Percentiles rank a stretch among this genome's conserved stretches.
phyloP scores from a whole-genome alignment of 2,329 filamentous ascomycete genomes.

The Pseudopyricularia javanii region DNA sequence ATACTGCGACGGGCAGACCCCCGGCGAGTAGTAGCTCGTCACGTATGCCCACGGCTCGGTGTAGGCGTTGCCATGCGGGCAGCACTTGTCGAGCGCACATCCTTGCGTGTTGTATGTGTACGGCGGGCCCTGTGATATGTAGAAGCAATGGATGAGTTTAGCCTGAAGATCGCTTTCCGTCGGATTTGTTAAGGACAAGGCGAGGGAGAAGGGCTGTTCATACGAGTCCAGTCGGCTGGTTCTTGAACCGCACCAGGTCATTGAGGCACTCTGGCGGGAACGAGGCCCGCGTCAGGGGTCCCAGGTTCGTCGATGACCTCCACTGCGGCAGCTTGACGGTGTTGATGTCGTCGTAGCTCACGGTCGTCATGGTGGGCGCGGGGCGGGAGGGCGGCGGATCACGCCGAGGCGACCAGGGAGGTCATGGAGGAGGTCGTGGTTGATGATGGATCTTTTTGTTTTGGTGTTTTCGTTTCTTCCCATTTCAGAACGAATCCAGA shows the following conservation, averaged over 20 bases:
- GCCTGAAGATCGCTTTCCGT: not conserved
- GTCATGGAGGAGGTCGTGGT: not conserved
- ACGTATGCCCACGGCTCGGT: not conserved
- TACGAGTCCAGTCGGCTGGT: not conserved
- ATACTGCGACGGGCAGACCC: not conserved
- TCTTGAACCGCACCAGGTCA: not conserved
- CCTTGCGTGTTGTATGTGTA: not conserved
- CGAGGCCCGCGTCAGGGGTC: not conserved
- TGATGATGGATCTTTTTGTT: not conserved
- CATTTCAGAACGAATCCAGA: too few species aligned
- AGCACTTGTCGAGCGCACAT: not conserved
- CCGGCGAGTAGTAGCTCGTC: not conserved
- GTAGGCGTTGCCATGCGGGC: not conserved
- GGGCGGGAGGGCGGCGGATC: not conserved
- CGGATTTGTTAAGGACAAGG: not conserved
- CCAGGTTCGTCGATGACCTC: not conserved
- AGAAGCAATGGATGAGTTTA: not conserved
- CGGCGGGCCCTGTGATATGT: not conserved
- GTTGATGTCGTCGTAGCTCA: not conserved
- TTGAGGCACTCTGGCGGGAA: not conserved
- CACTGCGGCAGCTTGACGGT: not conserved
- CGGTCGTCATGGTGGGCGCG: not conserved
- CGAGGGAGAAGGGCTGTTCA: not conserved
- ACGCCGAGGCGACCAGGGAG: not conserved
- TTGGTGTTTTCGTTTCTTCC: not conserved